Base-by-base conservation (phyloP, 345 rosid species). In the Moringa oleifera region DNA sequence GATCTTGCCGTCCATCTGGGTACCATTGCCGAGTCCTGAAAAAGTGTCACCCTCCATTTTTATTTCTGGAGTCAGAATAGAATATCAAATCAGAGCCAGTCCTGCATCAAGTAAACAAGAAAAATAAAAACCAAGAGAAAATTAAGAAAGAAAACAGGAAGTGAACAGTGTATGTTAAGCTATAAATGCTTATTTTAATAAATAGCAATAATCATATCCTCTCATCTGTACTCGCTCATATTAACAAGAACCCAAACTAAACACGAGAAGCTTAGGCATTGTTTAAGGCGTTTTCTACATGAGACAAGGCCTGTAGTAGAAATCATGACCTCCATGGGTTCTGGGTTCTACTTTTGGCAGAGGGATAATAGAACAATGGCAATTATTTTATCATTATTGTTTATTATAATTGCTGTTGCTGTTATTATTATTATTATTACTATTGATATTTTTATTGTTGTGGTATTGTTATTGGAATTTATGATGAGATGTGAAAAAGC, bases 1-100 rank as follows among this genome's bases (percentile, higher is more conserved):
- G 37, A 83, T 68, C 84, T 80, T 86, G 57, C 76, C 57, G 51
- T 89, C 87, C 25, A 86, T 62, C 63, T 80, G 79, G 61, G 69
- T 70, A 31, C 81, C 84, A 70, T 73, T 77, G n/a, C 80, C 83
- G 33, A 78, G 53, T 33, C 82, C 80, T 36, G 84, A 67, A 23
- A 73, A 72, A 65, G 82, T 73, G 46, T 79, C 90, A 23, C 85
- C 90, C 61, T 84, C 92, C 92, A 86, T 88, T 49, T 37, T 18
- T 19, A 28, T 21, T 59, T 59, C 7, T 33, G 5, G 37, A 58
- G 57, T 69, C 69, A 63, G 55, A 56, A 28, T 53, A 16, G 2
- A 51, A 22, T 63, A 66, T 69, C 67, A 58, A 69, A 63, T 58
- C 75, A 72, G 62, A 68, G 47, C 68, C 75, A 61, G 23, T 19